A percentile compares a stretch with the other conserved stretches of the same genome.
phyloP scores from a whole-genome alignment of 202 grass and related monocot genomes.

The Elaeis oleifera region DNA sequence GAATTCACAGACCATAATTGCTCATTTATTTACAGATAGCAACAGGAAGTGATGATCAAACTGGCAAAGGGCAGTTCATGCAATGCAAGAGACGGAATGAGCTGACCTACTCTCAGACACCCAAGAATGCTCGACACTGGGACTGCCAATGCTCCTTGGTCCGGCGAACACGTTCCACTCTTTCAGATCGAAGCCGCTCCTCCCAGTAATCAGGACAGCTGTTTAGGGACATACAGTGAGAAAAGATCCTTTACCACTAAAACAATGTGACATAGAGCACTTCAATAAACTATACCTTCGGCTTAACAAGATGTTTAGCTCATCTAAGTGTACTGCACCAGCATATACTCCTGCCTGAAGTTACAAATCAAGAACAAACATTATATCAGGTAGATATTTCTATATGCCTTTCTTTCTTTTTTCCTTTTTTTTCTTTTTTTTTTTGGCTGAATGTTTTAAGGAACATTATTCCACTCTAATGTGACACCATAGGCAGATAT shows the following conservation, averaged over 20 bases:
- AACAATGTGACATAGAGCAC: neutral
- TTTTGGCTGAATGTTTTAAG: too few relatives aligned
- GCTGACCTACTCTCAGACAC: conserved; percentile 23
- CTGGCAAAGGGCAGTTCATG: too few relatives aligned
- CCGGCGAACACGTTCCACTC: conserved; percentile 59
- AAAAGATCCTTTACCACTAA: conserved; percentile 1
- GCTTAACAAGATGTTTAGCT: conserved; percentile 56
- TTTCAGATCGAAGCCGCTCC: conserved; percentile 40
- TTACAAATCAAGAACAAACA: neutral
- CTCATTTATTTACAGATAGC: too few relatives aligned
- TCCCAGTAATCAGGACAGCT: conserved; percentile 79
- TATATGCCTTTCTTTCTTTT: too few relatives aligned
- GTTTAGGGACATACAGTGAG: conserved; percentile 15
- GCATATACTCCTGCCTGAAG: conserved; percentile 51
- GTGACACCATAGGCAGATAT: too few relatives aligned
- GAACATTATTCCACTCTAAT: too few relatives aligned
- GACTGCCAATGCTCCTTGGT: conserved; percentile 76
- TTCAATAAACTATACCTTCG: conserved; percentile 31
- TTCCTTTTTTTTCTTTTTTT: too few relatives aligned
- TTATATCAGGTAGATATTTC: too few relatives aligned
- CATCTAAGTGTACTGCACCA: conserved; percentile 52
- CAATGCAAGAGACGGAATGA: too few relatives aligned
- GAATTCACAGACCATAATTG: too few relatives aligned
- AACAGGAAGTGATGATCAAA: too few relatives aligned
- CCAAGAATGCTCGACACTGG: conserved; percentile 65